Conservation (phyloP, 331 rosid species). For the Stylosanthes scabra region DNA sequence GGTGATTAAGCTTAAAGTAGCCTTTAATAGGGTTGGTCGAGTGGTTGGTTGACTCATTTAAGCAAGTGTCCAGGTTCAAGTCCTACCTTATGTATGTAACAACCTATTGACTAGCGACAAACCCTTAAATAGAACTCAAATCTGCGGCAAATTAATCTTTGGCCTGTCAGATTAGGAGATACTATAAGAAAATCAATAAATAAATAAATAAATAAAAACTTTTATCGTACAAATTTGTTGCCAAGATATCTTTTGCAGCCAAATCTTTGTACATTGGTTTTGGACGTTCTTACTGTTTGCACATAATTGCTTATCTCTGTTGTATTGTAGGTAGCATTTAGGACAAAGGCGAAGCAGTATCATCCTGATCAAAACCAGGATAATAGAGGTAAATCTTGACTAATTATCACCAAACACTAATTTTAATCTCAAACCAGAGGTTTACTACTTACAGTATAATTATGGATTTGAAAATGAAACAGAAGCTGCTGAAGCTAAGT, state of each 20-base stretch:
- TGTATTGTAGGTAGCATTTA: constrained; percentile 77
- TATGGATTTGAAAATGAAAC: constrained; percentile 45
- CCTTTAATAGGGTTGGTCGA: no score
- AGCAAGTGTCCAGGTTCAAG: no score
- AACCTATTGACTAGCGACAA: no score
- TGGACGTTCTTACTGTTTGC: neutral
- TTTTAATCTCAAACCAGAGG: constrained; percentile 9
- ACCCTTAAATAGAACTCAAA: no score
- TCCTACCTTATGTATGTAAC: no score
- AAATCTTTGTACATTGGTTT: constrained; percentile 18
- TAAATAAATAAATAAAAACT: no score
- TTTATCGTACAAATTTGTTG: no score
- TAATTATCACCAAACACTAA: constrained; percentile 19
- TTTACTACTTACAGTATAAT: constrained; percentile 26
- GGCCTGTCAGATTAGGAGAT: no score
- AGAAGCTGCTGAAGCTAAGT: constrained; percentile 92
- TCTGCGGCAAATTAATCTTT: no score
- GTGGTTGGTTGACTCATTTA: no score
- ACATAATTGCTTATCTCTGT: constrained; percentile 8
- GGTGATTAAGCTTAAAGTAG: no score
- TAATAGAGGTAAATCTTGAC: constrained; percentile 60
- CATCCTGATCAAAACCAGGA: constrained; percentile 95
- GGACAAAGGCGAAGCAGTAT: constrained; percentile 74
- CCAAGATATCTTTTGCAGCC: constrained; percentile 5
- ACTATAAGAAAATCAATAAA: no score